Percentiles rank a stretch among this genome's conserved stretches.
Evolutionary conservation across 164 flowering plant species (phyloP).

Genomic region (Brasenia schreberi): DNA sequence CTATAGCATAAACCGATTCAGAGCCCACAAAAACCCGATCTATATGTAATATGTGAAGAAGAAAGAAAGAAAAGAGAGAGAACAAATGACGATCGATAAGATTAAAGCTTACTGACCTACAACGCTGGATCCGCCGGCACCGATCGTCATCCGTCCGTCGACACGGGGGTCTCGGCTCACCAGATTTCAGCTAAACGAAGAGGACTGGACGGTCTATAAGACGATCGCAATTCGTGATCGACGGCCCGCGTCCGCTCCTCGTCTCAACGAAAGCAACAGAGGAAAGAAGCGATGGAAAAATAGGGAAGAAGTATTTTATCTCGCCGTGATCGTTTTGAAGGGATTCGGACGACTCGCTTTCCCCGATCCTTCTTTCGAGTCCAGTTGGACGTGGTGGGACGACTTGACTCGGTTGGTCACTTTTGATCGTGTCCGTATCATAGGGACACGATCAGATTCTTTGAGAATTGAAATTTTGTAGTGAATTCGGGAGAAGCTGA

Average conservation of each 20-base stretch:
- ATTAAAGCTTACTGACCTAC: constrained; percentile 3
- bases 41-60: no score
- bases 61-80: neutral
- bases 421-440: no score
- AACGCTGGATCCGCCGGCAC: constrained; percentile 7
- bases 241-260: neutral
- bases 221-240: neutral
- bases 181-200: neutral
- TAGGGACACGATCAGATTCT: no score
- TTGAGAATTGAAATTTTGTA: no score
- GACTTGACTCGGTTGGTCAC: no score
- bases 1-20: neutral
- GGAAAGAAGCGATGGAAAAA: neutral
- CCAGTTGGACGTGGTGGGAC: no score
- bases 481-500: no score
- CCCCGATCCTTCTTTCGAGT: neutral
- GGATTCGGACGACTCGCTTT: neutral
- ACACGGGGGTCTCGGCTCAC: neutral
- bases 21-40: neutral
- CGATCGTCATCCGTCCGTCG: constrained; percentile 5
- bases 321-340: neutral
- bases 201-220: neutral
- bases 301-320: neutral
- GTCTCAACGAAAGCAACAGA: neutral
- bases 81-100: neutral